phyloP scores from a whole-genome alignment of 2,329 filamentous ascomycete genomes.

The Phoma sp. region DNA sequence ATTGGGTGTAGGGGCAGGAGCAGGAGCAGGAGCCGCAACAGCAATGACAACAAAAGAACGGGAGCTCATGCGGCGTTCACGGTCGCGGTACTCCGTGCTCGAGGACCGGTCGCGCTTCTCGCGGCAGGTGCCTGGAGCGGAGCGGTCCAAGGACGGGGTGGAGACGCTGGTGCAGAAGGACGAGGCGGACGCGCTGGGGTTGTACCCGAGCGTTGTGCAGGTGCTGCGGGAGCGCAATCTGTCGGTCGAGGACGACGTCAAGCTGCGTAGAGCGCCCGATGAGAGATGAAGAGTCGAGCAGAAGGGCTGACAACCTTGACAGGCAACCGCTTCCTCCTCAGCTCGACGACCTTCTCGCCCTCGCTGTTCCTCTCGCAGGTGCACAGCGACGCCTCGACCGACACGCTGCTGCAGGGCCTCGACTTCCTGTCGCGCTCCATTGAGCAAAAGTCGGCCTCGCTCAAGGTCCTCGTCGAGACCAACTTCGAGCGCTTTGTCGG shows the following conservation, averaged over 20 bases:
- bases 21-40: conserved; percentile 7
- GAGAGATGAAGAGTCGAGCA: background rate
- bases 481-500: conserved; percentile 99
- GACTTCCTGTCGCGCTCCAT: conserved; percentile 89
- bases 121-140: conserved; percentile 71
- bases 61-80: conserved; percentile 60
- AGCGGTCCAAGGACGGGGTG: conserved; percentile 70
- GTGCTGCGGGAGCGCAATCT: conserved; percentile 78
- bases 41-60: background rate
- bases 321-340: conserved; percentile 93
- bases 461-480: conserved; percentile 94
- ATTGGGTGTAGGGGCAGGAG: conserved; percentile 1
- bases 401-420: conserved; percentile 79
- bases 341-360: conserved; percentile 94
- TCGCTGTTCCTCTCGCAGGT: conserved; percentile 90
- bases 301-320: background rate
- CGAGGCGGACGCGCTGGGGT: conserved; percentile 90
- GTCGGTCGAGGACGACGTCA: conserved; percentile 81
- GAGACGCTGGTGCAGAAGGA: conserved; percentile 86
- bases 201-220: conserved; percentile 82
- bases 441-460: conserved; percentile 94
- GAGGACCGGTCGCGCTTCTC: conserved; percentile 75
- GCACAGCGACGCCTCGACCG: conserved; percentile 84
- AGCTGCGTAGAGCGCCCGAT: conserved; percentile 64
- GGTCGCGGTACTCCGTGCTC: conserved; percentile 84